phyloP scores from a whole-genome alignment of 2,329 filamentous ascomycete species.

The Calonectria hongkongensis region DNA sequence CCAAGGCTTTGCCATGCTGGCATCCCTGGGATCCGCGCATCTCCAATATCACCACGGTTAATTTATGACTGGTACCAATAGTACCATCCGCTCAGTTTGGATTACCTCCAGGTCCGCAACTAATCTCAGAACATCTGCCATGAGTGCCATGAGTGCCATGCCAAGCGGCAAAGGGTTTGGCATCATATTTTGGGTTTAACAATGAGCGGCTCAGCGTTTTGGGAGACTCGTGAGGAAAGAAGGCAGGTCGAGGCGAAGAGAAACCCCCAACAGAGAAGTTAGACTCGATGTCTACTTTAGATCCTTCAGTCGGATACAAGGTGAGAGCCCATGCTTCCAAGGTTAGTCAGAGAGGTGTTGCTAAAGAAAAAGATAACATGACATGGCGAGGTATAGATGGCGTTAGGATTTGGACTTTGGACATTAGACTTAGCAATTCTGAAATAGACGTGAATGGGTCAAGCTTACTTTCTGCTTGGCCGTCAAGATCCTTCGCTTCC shows the following conservation, averaged over 20 bases:
- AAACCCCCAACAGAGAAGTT: too few relatives aligned
- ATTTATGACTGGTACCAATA: constrained; percentile 52
- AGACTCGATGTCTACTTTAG: neutral
- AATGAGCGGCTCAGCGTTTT: constrained; percentile 34
- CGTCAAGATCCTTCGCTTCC: constrained; percentile 7
- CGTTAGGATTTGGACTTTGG: neutral
- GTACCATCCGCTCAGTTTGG: constrained; percentile 42
- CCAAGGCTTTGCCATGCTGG: constrained; percentile 28
- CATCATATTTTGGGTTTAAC: constrained; percentile 41
- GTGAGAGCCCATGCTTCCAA: constrained; percentile 46
- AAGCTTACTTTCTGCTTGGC: constrained; percentile 25
- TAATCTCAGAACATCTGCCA: constrained; percentile 43
- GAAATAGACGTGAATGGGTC: constrained; percentile 3
- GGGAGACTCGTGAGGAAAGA: constrained; percentile 3
- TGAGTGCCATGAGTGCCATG: constrained; percentile 47
- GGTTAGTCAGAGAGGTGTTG: constrained; percentile 43
- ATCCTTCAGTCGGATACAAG: constrained; percentile 40
- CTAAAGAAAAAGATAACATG: neutral
- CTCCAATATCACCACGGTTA: constrained; percentile 35
- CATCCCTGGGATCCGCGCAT: constrained; percentile 45
- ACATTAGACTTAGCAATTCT: constrained; percentile 22
- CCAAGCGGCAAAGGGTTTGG: constrained; percentile 48
- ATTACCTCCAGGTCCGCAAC: constrained; percentile 48
- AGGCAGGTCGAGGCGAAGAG: neutral
- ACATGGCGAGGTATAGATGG: neutral